Evolutionary conservation across 2,329 filamentous ascomycete genomes (phyloP).

Genomic region (Fusarium beomiforme): DNA sequence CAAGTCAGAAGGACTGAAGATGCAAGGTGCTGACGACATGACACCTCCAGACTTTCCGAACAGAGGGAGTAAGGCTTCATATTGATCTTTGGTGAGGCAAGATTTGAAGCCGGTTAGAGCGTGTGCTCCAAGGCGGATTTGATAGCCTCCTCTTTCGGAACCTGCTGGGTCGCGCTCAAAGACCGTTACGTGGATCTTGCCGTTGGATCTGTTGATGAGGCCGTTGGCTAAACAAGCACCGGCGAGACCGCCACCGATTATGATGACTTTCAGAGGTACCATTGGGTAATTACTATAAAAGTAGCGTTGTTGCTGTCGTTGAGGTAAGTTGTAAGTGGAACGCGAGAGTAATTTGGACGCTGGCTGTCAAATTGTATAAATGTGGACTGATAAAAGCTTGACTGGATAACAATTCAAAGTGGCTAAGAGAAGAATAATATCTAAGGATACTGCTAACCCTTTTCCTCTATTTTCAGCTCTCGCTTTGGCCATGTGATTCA

Average conservation of each 20-base stretch:
- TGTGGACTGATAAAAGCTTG: too few species aligned
- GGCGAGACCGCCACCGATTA: not conserved
- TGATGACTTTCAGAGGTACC: not conserved
- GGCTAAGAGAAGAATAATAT: too few species aligned
- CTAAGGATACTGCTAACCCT: too few species aligned
- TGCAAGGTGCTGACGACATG: not conserved
- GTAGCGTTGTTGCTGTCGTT: not conserved
- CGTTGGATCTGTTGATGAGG: not conserved
- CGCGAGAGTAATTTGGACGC: too few species aligned
- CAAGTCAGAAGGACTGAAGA: not conserved
- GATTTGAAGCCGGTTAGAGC: not conserved
- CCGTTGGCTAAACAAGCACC: not conserved
- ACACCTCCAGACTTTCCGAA: not conserved
- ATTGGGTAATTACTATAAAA: too few species aligned
- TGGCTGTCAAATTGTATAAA: too few species aligned
- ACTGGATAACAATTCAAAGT: too few species aligned
- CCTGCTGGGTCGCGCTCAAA: not conserved
- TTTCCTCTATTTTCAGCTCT: too few species aligned
- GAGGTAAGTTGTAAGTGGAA: not conserved
- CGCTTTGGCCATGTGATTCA: rapidly evolving
- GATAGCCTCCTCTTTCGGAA: not conserved
- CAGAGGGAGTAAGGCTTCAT: rapidly evolving
- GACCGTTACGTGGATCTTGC: not conserved
- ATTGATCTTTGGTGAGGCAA: not conserved
- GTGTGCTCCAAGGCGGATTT: not conserved